A percentile compares a stretch with the other conserved stretches of the same genome.
Conservation (phyloP, 257 asterid genomes). For the Anisodus tanguticus region DNA sequence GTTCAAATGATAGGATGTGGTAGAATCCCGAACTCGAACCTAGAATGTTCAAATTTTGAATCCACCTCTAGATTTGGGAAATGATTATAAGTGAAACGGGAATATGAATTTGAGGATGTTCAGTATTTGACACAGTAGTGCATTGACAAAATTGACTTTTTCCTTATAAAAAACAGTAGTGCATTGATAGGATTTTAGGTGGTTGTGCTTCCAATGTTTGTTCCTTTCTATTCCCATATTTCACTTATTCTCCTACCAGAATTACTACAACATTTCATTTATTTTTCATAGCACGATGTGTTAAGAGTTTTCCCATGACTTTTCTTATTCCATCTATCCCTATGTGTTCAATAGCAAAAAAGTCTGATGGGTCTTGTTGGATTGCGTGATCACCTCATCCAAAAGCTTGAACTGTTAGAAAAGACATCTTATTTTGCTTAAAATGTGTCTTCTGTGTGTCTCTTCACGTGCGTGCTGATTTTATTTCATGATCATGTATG, state of each 20-base stretch:
- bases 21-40: background rate
- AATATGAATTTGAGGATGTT: conserved; percentile 1
- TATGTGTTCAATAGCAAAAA: background rate
- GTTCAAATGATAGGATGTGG: background rate
- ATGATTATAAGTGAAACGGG: background rate
- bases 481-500: background rate
- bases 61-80: background rate
- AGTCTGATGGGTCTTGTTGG: background rate
- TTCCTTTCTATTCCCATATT: background rate
- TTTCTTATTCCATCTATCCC: background rate
- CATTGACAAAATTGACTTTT: background rate
- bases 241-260: background rate
- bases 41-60: background rate
- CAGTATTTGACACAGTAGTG: background rate
- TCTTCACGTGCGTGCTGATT: conserved; percentile 1
- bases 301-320: background rate
- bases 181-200: conserved; percentile 16
- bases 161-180: background rate
- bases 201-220: background rate
- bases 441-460: background rate
- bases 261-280: background rate
- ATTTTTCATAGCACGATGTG: background rate
- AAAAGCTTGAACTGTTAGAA: background rate
- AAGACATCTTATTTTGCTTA: background rate
- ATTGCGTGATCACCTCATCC: background rate